Evolutionary conservation across 495 filamentous ascomycete genomes (phyloP).

Genomic region (Paragyromitra xinjiangensis): DNA sequence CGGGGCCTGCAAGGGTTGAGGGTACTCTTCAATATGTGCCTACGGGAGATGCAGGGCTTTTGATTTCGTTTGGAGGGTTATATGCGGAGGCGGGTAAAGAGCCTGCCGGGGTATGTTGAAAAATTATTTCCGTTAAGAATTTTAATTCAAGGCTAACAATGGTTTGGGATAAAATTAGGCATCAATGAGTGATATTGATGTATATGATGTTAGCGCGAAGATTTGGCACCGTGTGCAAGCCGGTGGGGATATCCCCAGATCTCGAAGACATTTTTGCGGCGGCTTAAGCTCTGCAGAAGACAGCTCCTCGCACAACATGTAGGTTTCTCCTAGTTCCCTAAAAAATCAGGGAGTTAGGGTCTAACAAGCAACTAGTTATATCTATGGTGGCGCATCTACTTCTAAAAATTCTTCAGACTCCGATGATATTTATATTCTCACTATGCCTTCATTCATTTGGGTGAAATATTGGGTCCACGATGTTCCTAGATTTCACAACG

Average conservation of each 20-base stretch:
- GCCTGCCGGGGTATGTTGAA: constrained; percentile 43
- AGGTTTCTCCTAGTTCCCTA: constrained; percentile 35
- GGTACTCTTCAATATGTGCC: constrained; percentile 64
- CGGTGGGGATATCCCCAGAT: constrained; percentile 61
- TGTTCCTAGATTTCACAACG: constrained; percentile 60
- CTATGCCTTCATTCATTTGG: constrained; percentile 68
- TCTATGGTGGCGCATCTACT: constrained; percentile 64
- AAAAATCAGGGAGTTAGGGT: not conserved
- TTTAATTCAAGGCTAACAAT: constrained; percentile 4
- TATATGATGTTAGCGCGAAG: constrained; percentile 64
- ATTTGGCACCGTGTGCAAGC: constrained; percentile 66
- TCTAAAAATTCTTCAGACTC: constrained; percentile 60
- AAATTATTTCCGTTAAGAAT: not conserved
- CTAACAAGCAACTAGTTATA: constrained; percentile 60
- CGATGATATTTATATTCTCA: constrained; percentile 67
- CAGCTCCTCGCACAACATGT: constrained; percentile 66
- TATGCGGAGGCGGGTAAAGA: constrained; percentile 58
- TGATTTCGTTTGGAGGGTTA: constrained; percentile 66
- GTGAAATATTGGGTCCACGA: constrained; percentile 62
- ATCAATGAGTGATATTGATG: constrained; percentile 61
- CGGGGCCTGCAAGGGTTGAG: constrained; percentile 61
- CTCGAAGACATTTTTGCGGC: constrained; percentile 66
- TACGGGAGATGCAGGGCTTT: constrained; percentile 64
- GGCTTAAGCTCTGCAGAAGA: constrained; percentile 65
- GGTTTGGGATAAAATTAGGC: constrained; percentile 35